A percentile compares a stretch with the other conserved stretches of the same genome.
Conservation (phyloP, 495 filamentous ascomycete genomes). For the Cercophora newfieldiana region DNA sequence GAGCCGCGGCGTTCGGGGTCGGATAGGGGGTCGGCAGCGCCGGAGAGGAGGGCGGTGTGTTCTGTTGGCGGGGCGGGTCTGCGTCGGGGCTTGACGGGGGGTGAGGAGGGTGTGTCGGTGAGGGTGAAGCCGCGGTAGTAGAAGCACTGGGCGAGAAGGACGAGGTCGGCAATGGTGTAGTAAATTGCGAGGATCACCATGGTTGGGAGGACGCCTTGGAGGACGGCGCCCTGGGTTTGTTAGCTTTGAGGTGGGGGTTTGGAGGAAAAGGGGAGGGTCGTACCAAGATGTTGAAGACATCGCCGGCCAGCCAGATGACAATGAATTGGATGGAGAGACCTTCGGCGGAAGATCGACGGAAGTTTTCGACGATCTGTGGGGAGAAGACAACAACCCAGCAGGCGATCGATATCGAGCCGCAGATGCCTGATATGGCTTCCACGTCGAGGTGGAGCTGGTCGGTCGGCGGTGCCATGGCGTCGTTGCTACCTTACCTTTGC, state of each 20-base stretch:
- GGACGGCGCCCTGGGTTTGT: constrained; percentile 60
- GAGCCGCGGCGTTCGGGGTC: constrained; percentile 34
- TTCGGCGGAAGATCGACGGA: constrained; percentile 80
- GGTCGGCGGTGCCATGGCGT: constrained; percentile 68
- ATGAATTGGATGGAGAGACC: constrained; percentile 89
- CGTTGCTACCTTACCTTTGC: background rate
- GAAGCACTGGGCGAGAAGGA: constrained; percentile 84
- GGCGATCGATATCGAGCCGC: constrained; percentile 91
- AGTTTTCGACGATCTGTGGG: constrained; percentile 95
- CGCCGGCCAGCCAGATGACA: constrained; percentile 84
- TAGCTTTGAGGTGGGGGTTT: background rate
- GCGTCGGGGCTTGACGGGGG: constrained; percentile 26
- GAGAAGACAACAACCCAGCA: constrained; percentile 99
- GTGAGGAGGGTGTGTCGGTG: constrained; percentile 49
- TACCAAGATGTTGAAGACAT: constrained; percentile 90
- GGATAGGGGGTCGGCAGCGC: constrained; percentile 3
- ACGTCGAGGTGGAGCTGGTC: constrained; percentile 69
- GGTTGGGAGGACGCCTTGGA: constrained; percentile 93
- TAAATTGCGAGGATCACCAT: constrained; percentile 96
- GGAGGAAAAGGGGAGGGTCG: background rate
- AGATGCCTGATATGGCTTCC: constrained; percentile 85
- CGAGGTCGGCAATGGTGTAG: constrained; percentile 91
- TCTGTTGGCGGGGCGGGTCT: constrained; percentile 34
- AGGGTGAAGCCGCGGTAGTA: constrained; percentile 87
- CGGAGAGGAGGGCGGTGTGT: constrained; percentile 41